phyloP scores from a whole-genome alignment of 108 stramenopile genomes.

The Thalassiosira profunda region DNA sequence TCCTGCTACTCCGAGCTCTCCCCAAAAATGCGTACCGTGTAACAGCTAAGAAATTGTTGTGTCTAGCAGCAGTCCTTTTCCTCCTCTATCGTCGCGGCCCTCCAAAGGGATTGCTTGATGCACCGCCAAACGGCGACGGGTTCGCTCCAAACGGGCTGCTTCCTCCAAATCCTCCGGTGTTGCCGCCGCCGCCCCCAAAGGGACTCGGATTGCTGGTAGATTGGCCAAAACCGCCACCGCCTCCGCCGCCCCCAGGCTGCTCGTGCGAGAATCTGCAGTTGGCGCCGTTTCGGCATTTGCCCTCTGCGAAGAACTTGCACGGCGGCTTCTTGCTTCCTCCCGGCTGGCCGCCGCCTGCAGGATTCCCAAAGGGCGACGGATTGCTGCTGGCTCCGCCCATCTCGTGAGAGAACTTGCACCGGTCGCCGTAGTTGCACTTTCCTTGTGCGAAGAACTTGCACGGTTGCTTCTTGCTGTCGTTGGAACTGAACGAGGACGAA shows the following conservation, averaged over 20 bases:
- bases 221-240: neutral
- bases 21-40: too few species aligned
- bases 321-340: slow-evolving; percentile 9
- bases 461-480: slow-evolving; percentile 29
- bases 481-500: too few species aligned
- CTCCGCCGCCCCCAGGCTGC: neutral
- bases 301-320: slow-evolving; percentile 11
- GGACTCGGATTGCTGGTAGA: neutral
- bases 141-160: too few species aligned
- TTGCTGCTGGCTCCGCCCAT: slow-evolving; percentile 4
- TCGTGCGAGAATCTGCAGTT: slow-evolving; percentile 28
- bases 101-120: too few species aligned
- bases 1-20: too few species aligned
- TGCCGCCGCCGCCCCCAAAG: neutral
- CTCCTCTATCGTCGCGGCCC: too few species aligned
- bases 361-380: slow-evolving; percentile 15
- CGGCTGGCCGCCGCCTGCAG: too few species aligned
- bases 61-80: too few species aligned
- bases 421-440: slow-evolving; percentile 66
- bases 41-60: too few species aligned
- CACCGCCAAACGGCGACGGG: too few species aligned
- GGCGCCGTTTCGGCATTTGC: slow-evolving; percentile 15
- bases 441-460: slow-evolving; percentile 85
- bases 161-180: too few species aligned
- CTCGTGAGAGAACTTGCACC: slow-evolving; percentile 83